Evolutionary conservation across 2,329 filamentous ascomycete species (phyloP), one percentile per base, ranked within the genome.

Genomic region (Monosporascus sp.): DNA sequence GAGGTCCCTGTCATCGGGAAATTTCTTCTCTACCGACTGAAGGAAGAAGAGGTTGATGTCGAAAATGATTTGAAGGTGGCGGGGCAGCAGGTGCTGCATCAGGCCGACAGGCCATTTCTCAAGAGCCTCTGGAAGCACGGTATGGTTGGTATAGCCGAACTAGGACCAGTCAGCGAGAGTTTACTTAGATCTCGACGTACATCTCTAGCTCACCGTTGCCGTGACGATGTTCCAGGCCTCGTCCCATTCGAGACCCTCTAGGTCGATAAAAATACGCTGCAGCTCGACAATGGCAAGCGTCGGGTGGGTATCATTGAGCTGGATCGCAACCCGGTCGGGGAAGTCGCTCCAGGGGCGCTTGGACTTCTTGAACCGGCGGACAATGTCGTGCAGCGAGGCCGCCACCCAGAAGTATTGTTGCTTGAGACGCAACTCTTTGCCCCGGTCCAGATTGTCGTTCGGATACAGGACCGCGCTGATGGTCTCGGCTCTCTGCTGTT

Each of bases 391-490:
- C 4, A 99, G 81, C 17, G 94, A 99, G 17, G 94, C 94, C 50
- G 94, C 92, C 66, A 96, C 96, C 94, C 94, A 99, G 76, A 99
- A 99, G 80, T 99, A 99, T 72, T 99, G 94, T 72, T 99, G 94
- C 82, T 99, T 99, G 71, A 99, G 74, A 51, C 94, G 90, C 58
- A 99, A 84, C 77, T 99, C 94, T 73, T 99, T 99, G 57, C 94
- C 94, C 60, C 91, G 84, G 60, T 97, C 93, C 45, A 99, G 82
- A 72, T 96, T 97, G 73, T 97, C 93, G 66, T 99, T 99, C 55
- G 94, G 94, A 68, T 99, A 99, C 45, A 99, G 75, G 15, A 99
- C 94, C 34, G 93, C 93, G 50, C 92, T 97, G 74, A 99, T 99
- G 51, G 93, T 97, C 77, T 99, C 94, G n/a, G 94, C 94, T 53